Base-by-base conservation (phyloP, 2,329 filamentous ascomycete species). In the Aspergillus flavus region DNA sequence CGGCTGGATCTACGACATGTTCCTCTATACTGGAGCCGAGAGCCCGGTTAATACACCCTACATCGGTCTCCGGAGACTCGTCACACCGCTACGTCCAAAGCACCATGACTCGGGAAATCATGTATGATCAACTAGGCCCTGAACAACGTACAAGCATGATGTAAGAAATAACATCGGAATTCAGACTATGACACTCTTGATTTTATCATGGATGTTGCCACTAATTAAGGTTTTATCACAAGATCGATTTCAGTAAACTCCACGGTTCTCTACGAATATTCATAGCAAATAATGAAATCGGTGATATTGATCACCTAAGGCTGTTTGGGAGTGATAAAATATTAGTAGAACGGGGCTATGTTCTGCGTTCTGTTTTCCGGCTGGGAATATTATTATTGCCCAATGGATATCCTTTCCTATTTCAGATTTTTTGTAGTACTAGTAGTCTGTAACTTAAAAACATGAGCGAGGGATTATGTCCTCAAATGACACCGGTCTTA, bases 1-100 rank as follows among this genome's bases (percentile, higher is more conserved):
- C 3, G 89, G 86, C 2, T 87, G 88, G 73, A 68, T 91, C 28
- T 91, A 91, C 72, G 89, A 91, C 73, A 72, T 86, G 2, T 86
- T 91, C 73, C 80, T 93, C 45, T 93, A 88, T 73, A 90, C 87
- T 0, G 90, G 90, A 4, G 76, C 70, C 9, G 72, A 89, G n/a
- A 90, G 85, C 67, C 89, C 89, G 1, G 82, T 92, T 68, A 92
- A 92, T 76, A 87, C 83, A 0, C 88, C 88, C 0, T 88, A 82
- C 77, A 74, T 91, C 71, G 89, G 89, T 0, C 71, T 92, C n/a
- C 83, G 83, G 68, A 80, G 85, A 30, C 70, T 89, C 19, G 36
- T 79, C n/a, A 66, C 68, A 23, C 75, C 75, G 12, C 32, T 59
- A 5, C 12, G 21, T 91, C 91, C 86, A 94, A 96, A 80, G 84